Evolutionary conservation across 306 rosid species (phyloP).

Genomic region (Mimosa bimucronata): DNA sequence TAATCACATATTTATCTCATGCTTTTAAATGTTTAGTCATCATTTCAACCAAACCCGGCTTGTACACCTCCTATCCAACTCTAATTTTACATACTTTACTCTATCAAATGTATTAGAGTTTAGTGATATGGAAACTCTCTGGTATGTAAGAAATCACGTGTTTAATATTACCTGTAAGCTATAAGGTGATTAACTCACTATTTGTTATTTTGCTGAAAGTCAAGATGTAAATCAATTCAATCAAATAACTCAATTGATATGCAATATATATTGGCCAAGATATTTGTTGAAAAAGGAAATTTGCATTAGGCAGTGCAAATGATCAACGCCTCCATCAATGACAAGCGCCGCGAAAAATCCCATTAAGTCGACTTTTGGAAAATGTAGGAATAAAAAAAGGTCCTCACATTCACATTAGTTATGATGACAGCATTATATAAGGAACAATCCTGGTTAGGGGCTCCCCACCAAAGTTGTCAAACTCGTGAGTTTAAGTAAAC

Average conservation of each 20-base stretch:
- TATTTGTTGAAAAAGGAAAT: not conserved
- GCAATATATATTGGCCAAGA: not conserved
- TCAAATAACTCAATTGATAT: not conserved
- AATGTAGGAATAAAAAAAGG: not conserved
- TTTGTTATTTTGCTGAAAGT: not conserved
- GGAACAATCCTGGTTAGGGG: no score
- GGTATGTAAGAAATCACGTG: no score
- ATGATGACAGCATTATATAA: conserved; percentile 12
- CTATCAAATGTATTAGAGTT: no score
- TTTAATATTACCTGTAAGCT: no score
- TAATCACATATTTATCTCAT: no score
- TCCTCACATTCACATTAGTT: not conserved
- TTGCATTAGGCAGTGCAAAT: not conserved
- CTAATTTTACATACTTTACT: no score
- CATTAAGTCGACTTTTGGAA: not conserved
- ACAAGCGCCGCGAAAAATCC: not conserved
- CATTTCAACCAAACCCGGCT: no score
- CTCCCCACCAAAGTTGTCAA: no score
- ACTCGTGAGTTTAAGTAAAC: no score
- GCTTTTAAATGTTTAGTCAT: no score
- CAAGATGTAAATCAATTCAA: not conserved
- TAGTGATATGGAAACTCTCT: no score
- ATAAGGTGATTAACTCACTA: not conserved
- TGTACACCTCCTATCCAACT: no score
- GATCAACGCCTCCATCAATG: not conserved